These are phyloP conservation scores for Boletus tylopilopsis DNA, from an alignment of 768 basidiomycete genomes.

Conservation along the genomic window DNA sequence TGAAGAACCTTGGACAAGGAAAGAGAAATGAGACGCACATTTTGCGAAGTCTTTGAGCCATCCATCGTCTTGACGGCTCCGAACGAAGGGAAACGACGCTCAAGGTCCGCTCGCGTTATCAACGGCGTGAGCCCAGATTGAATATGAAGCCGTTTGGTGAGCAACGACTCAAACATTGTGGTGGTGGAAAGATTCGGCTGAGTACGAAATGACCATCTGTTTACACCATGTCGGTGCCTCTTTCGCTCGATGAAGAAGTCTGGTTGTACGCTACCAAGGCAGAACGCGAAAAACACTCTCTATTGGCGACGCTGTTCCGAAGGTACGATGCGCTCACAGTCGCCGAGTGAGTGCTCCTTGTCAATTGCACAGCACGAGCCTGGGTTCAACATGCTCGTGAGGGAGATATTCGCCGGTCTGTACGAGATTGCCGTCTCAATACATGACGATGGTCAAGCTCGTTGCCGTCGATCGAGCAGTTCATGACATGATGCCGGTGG, in stretches of 20 bases:
- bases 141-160: constrained; percentile 64
- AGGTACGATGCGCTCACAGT: constrained; percentile 88
- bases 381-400: constrained; percentile 7
- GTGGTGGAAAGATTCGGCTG: constrained; percentile 2
- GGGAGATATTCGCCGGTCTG: constrained; percentile 96
- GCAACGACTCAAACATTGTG: constrained; percentile 18
- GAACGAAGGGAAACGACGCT: constrained; percentile 56
- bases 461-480: constrained; percentile 85
- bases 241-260: constrained; percentile 88
- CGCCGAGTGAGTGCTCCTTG: constrained; percentile 65
- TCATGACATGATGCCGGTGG: constrained; percentile 86
- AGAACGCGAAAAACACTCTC: constrained; percentile 85
- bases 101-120: constrained; percentile 55
- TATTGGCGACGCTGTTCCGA: constrained; percentile 85
- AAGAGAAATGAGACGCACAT: constrained; percentile 46
- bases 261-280: constrained; percentile 83
- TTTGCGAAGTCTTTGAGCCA: constrained; percentile 61
- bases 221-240: constrained; percentile 29
- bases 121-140: constrained; percentile 73
- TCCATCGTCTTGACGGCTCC: constrained; percentile 67
- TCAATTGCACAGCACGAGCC: neutral
- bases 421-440: constrained; percentile 89
- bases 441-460: constrained; percentile 96
- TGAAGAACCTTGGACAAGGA: too few relatives aligned
- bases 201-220: too few relatives aligned